A percentile compares a stretch with the other conserved stretches of the same genome.
Evolutionary conservation across 805 yeast genomes (phyloP).

Genomic region (Suhomyces sp.): DNA sequence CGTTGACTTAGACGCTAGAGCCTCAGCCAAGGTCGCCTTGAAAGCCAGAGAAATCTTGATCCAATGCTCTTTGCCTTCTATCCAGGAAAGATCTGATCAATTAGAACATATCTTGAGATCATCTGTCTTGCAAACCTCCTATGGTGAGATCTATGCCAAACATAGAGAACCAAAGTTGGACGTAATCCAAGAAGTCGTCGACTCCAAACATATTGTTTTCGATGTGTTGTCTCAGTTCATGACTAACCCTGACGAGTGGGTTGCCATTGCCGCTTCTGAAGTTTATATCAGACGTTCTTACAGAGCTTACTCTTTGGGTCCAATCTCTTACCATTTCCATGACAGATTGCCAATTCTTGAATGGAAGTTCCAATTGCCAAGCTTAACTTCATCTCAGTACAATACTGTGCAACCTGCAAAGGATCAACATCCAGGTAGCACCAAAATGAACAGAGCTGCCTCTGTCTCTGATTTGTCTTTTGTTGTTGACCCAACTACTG

Average conservation of each 20-base stretch:
- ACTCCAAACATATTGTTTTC: constrained; percentile 92
- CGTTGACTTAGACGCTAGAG: constrained; percentile 86
- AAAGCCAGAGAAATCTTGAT: constrained; percentile 95
- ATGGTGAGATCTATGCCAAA: constrained; percentile 76
- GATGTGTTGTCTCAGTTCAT: constrained; percentile 94
- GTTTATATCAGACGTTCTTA: constrained; percentile 95
- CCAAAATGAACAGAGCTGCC: constrained; percentile 72
- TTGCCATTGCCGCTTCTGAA: constrained; percentile 94
- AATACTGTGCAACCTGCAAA: constrained; percentile 60
- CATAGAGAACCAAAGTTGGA: constrained; percentile 81
- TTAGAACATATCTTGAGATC: constrained; percentile 92
- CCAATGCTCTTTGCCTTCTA: constrained; percentile 95
- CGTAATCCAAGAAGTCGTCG: constrained; percentile 85
- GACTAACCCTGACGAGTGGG: constrained; percentile 77
- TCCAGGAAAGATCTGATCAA: constrained; percentile 94
- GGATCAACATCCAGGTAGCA: constrained; percentile 30
- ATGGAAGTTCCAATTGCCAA: constrained; percentile 87
- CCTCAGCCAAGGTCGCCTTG: constrained; percentile 88
- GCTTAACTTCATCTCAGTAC: constrained; percentile 66
- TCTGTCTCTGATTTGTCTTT: constrained; percentile 91
- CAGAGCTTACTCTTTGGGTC: constrained; percentile 89
- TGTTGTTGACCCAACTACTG: constrained; percentile 66
- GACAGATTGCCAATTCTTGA: constrained; percentile 68
- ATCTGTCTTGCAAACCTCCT: constrained; percentile 83
- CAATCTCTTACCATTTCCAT: constrained; percentile 58